These are phyloP conservation scores for Vanrija humicola DNA, from an alignment of 1,284 basidiomycete species.

Conservation along the genomic window DNA sequence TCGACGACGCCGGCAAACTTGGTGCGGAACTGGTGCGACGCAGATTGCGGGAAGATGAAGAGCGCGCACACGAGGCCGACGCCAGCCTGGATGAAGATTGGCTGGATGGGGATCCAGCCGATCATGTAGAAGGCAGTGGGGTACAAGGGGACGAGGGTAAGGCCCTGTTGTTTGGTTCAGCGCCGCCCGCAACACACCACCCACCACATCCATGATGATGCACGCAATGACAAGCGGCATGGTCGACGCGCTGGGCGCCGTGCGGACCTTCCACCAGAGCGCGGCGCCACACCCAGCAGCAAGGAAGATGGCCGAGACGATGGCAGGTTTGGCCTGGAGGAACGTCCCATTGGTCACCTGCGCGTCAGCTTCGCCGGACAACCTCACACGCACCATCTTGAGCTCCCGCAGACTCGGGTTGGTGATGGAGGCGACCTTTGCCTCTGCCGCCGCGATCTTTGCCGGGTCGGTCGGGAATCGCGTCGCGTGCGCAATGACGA, in stretches of 20 bases:
- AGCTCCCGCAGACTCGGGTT: constrained; percentile 17
- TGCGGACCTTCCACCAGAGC: constrained; percentile 46
- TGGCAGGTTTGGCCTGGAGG: constrained; percentile 40
- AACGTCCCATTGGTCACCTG: constrained; percentile 43
- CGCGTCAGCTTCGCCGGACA: not conserved
- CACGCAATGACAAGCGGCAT: constrained; percentile 44
- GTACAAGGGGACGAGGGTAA: constrained; percentile 37
- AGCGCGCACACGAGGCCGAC: constrained; percentile 33
- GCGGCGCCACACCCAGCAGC: constrained; percentile 34
- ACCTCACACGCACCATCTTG: constrained; percentile 9
- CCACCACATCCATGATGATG: constrained; percentile 41
- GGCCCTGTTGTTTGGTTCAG: constrained; percentile 19
- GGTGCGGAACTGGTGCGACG: constrained; percentile 38
- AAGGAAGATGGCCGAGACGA: constrained; percentile 40
- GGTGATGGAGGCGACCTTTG: constrained; percentile 4
- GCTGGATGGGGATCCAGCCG: constrained; percentile 42
- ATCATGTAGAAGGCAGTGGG: constrained; percentile 31
- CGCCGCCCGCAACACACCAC: not conserved
- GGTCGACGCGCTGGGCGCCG: constrained; percentile 44
- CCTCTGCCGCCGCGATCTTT: constrained; percentile 21
- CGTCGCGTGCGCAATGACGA: constrained; percentile 6
- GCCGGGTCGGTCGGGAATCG: constrained; percentile 21
- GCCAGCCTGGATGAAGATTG: constrained; percentile 43
- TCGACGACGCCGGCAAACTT: constrained; percentile 35
- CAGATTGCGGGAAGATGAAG: constrained; percentile 45